Base-by-base conservation (phyloP, 345 rosid species). In the Syzygium grande region DNA sequence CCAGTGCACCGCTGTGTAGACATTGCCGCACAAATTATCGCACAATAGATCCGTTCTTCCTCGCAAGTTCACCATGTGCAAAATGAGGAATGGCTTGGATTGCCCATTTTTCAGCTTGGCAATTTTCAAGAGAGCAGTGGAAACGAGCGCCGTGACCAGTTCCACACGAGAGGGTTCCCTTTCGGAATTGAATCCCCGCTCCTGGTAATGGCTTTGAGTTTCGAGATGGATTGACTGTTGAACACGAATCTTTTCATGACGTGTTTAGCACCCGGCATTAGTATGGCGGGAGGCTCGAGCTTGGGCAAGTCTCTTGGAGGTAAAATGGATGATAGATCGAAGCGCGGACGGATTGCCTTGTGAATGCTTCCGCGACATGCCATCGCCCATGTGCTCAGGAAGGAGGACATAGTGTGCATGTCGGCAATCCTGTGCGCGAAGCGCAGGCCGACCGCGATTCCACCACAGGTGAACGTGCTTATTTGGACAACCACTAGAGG, bases 401-500 rank as follows among this genome's bases (percentile, higher is more conserved):
- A 87, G 9, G 73, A 7, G 29, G 80, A 65, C 5, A 87, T 25
- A 17, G 90, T 86, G 38, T 51, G 88, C 38, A 86, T 89, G 77
- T 92, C 92, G 12, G 61, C 88, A 11, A 90, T 16, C 86, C 86
- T 88, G 73, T 90, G 92, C 25, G 85, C 55, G 27, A 88, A n/a
- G 56, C 87, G 54, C 46, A 84, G 56, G 25, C 88, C 90, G 49
- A 92, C 59, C 16, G 87, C 91, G 43, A 92, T 58, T 9, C 89
- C 90, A 27, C 90, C 90, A 10, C 91, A 89, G 46, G 73, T 65
- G 68, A 90, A 90, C 27, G 84, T 55, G 73, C 85, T 90, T 9
- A 89, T 23, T 61, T 92, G 90, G 43, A 89, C 52, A 7, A 53
- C 88, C 41, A 87, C 51, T 27, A 86, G 80, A 52, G 55, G 90